Conservation (phyloP, 345 rosid genomes). For the Crucihimalaya himalaica region DNA sequence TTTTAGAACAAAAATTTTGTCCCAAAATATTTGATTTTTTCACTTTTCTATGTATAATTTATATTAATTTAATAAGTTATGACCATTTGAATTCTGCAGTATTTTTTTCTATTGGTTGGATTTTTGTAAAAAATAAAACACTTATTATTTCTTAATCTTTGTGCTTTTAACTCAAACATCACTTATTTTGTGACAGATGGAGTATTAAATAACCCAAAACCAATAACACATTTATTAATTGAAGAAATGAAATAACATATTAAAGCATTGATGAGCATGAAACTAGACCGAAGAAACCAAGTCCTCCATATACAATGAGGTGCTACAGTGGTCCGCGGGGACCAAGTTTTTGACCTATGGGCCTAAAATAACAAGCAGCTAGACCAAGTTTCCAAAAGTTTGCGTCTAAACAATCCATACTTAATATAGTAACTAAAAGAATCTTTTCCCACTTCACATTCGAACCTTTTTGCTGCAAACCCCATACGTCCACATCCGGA, state of each 20-base stretch:
- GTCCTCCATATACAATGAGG: background rate
- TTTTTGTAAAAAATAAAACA: too few relatives aligned
- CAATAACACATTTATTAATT: too few relatives aligned
- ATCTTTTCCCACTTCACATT: slow-evolving; percentile 22
- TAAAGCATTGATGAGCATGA: background rate
- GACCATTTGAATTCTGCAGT: too few relatives aligned
- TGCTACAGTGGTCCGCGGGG: background rate
- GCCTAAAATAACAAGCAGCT: background rate
- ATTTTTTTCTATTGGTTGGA: too few relatives aligned
- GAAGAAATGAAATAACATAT: background rate
- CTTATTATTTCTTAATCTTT: too few relatives aligned
- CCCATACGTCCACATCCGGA: slow-evolving; percentile 9
- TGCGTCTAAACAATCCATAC: background rate
- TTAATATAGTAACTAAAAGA: background rate
- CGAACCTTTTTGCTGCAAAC: slow-evolving; percentile 12
- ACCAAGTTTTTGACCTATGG: background rate
- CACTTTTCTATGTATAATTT: too few relatives aligned
- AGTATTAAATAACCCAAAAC: too few relatives aligned
- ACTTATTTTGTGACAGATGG: too few relatives aligned
- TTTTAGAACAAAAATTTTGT: too few relatives aligned
- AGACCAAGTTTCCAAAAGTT: slow-evolving; percentile 20
- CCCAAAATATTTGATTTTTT: too few relatives aligned
- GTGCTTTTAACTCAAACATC: too few relatives aligned
- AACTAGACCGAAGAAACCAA: background rate
- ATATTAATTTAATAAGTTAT: too few relatives aligned